Evolutionary conservation across 768 basidiomycete species (phyloP).

Genomic region (Rubroboletus satanas): DNA sequence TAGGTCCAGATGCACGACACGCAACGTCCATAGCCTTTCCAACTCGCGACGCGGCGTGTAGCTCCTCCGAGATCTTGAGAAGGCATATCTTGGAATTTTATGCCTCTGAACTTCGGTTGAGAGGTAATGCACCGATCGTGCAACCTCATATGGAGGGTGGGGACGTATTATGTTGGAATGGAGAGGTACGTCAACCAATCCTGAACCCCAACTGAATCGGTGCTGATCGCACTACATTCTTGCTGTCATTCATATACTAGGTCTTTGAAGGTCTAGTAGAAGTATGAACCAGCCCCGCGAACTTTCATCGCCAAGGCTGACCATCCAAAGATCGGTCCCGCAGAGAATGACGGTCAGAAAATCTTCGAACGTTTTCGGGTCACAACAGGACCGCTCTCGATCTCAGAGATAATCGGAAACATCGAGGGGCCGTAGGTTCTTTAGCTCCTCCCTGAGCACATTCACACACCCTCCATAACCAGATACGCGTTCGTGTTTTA

Average conservation of each 20-base stretch:
- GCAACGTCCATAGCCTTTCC: constrained; percentile 23
- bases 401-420: constrained; percentile 49
- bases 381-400: constrained; percentile 31
- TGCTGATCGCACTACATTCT: not conserved
- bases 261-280: constrained; percentile 82
- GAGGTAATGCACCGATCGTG: constrained; percentile 52
- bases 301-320: constrained; percentile 5
- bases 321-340: constrained; percentile 42
- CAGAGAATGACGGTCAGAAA: constrained; percentile 73
- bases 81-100: constrained; percentile 48
- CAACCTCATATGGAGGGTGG: constrained; percentile 66
- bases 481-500: constrained; percentile 84
- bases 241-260: constrained; percentile 24
- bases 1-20: constrained; percentile 67
- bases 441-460: not conserved
- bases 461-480: constrained; percentile 1
- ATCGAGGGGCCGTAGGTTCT: constrained; percentile 80
- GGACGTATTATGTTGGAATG: constrained; percentile 80
- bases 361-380: constrained; percentile 36
- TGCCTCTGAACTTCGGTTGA: constrained; percentile 70
- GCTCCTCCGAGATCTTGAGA: not conserved
- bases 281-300: constrained; percentile 36
- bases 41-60: constrained; percentile 3
- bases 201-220: not conserved
- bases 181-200: constrained; percentile 52